Evolutionary conservation across 305 asterid genomes (phyloP), one percentile per base, ranked within the genome.

Genomic region (Lippia alba): DNA sequence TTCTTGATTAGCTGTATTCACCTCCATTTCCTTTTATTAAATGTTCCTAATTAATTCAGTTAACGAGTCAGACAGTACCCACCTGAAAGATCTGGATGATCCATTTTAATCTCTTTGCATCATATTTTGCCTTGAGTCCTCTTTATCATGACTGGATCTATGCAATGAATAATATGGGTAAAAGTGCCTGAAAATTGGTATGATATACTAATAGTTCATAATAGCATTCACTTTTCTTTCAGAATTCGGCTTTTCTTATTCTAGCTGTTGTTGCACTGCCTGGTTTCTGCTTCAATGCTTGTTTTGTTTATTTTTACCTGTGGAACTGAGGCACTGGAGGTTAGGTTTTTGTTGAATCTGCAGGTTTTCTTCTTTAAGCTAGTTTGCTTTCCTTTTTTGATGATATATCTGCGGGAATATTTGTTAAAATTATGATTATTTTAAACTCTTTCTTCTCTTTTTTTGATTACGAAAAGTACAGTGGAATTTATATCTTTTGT

Each of bases 341-440:
- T 54, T 53, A 55, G 60, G 54, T 54, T 74, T 44, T 70, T 66
- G 63, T 46, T n/a, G 51, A 53, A 53, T 18, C 61, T 66, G 36
- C 61, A 14, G 61, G 40, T 40, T 63, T 54, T 5, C 49, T 66
- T 65, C 14, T 69, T 24, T 59, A 56, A 70, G 57, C 41, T 61
- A 60, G 54, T 81, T 41, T 74, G 58, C 71, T 59, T 33, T 51
- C 20, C 53, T 72, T 64, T 32, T 39, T 49, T 74, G 67, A 75
- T 41, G 41, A 30, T 62, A 71, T 40, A 18, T 67, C 50, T 59
- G 15, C 36, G 10, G 73, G 39, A 57, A 60, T 70, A 73, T 61
- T 56, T 63, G 44, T 57, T 30, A 56, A 36, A 56, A 17, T 16
- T 48, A 19, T 65, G 59, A 11, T 56, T 69, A 54, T 56, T 32